Conservation (phyloP, 768 basidiomycete genomes). For the Lactarius deliciosus region DNA sequence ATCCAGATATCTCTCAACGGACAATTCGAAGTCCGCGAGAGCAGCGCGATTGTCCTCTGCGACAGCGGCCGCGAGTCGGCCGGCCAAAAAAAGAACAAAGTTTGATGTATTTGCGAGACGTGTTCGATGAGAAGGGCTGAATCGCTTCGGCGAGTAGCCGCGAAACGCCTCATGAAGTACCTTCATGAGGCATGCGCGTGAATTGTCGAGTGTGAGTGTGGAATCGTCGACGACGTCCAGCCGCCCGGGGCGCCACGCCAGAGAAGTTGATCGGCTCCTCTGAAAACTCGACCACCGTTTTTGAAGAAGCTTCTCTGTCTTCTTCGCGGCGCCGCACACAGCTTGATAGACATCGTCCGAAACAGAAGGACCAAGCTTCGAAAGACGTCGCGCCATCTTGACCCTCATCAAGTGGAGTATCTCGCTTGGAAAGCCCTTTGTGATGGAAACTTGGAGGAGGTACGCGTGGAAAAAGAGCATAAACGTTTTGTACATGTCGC, state of each 20-base stretch:
- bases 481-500: not conserved
- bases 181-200: not conserved
- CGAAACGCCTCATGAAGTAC: not conserved
- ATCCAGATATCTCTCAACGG: not conserved
- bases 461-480: not conserved
- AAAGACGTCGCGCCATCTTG: not conserved
- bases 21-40: not conserved
- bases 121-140: not conserved
- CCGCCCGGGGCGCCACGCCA: not conserved
- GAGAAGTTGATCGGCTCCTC: not conserved
- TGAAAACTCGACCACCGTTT: not conserved
- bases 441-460: not conserved
- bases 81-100: not conserved
- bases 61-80: not conserved
- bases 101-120: not conserved
- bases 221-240: constrained; percentile 2
- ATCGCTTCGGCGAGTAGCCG: not conserved
- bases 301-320: not conserved
- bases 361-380: not conserved
- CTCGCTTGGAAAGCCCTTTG: not conserved
- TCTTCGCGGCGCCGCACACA: not conserved
- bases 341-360: not conserved
- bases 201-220: not conserved
- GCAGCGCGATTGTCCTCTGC: not conserved
- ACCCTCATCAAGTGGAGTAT: not conserved